These are phyloP conservation scores for Cutaneotrichosporon curvatum DNA, from an alignment of 1,284 basidiomycete genomes.

Conservation along the genomic window DNA sequence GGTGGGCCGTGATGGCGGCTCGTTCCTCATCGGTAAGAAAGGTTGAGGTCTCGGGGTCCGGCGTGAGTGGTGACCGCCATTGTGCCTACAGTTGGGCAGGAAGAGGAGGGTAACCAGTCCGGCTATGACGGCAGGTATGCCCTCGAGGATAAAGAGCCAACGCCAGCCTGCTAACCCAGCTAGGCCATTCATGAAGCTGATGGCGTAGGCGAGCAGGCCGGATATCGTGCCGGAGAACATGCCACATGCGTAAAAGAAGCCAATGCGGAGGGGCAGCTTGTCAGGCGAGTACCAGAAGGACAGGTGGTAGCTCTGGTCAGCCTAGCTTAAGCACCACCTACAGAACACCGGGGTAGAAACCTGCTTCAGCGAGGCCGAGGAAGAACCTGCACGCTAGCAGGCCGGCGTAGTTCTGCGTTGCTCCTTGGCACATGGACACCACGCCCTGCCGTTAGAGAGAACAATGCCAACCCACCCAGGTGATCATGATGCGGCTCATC, in stretches of 20 bases:
- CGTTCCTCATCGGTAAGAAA: constrained; percentile 5
- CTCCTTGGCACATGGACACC: no score
- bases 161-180: constrained; percentile 27
- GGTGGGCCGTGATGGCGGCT: background rate
- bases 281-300: constrained; percentile 30
- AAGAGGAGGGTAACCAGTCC: constrained; percentile 46
- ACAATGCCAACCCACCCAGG: no score
- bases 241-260: constrained; percentile 23
- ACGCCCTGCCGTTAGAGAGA: no score
- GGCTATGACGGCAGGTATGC: no score
- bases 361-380: constrained; percentile 33
- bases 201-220: constrained; percentile 29
- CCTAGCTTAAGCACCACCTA: no score
- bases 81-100: constrained; percentile 45
- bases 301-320: constrained; percentile 33
- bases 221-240: constrained; percentile 23
- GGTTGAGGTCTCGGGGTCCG: constrained; percentile 5
- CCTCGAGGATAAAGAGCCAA: constrained; percentile 51
- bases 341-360: constrained; percentile 36
- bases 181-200: constrained; percentile 27
- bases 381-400: constrained; percentile 35
- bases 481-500: no score
- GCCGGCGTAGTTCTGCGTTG: constrained; percentile 31
- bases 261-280: constrained; percentile 7
- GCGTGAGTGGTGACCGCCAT: background rate